A percentile compares a stretch with the other conserved stretches of the same genome.
These are phyloP conservation scores for Mycothermus thermophilus DNA, from an alignment of 495 filamentous ascomycete species.

Conservation along the genomic window DNA sequence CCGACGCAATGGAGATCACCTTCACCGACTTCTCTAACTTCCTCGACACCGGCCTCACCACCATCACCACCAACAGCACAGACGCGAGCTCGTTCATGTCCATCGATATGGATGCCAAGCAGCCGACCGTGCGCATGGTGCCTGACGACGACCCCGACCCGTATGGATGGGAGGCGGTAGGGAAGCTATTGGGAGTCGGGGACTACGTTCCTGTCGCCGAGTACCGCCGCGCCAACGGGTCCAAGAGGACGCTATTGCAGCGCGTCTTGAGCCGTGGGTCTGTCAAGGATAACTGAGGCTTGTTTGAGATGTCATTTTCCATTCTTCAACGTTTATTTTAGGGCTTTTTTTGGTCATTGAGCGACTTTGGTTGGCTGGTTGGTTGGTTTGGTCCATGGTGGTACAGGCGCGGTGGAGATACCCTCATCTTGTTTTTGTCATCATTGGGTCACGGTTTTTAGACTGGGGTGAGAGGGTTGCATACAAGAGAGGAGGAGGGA, in stretches of 20 bases:
- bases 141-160: constrained; percentile 21
- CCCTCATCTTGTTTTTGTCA: too few relatives aligned
- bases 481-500: too few relatives aligned
- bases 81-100: constrained; percentile 9
- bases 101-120: constrained; percentile 6
- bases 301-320: too few relatives aligned
- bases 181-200: constrained; percentile 5
- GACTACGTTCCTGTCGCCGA: constrained; percentile 7
- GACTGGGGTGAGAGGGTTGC: too few relatives aligned
- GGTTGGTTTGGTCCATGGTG: too few relatives aligned
- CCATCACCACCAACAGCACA: neutral
- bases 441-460: too few relatives aligned
- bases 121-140: neutral
- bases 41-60: constrained; percentile 1
- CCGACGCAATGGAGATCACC: constrained; percentile 4
- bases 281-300: too few relatives aligned
- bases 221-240: constrained; percentile 19
- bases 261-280: constrained; percentile 34
- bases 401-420: too few relatives aligned
- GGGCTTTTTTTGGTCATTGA: too few relatives aligned
- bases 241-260: constrained; percentile 28
- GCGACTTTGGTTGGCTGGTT: too few relatives aligned
- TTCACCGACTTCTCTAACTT: constrained; percentile 8
- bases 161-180: constrained; percentile 38
- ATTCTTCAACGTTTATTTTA: too few relatives aligned